Base-by-base conservation (phyloP, 352 stramenopile species). In the Phytophthora boehmeriae region DNA sequence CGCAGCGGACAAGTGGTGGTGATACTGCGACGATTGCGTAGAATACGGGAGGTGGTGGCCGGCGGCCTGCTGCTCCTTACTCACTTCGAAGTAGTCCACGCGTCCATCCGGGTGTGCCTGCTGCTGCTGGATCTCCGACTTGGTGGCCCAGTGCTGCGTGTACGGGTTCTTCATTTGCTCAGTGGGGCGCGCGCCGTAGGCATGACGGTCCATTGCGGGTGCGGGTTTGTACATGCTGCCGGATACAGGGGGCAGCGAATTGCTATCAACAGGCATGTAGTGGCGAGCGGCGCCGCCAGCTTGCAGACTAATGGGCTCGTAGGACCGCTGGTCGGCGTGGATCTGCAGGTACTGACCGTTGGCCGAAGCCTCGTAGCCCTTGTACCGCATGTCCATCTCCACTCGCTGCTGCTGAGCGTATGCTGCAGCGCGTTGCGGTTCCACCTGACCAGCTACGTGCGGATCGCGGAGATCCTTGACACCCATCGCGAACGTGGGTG, bases 331-430 rank as follows among this genome's bases (percentile, higher is more conserved):
- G 53, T 93, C 82, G 14, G 66, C 67, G 65, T 93, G 84, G 45
- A 92, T 83, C 53, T 83, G 79, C 46, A 93, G 57, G 54, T 90
- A 93, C 66, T 85, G 82, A n/a, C 68, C 73, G 17, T 66, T 63
- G 3, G 41, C 34, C 5, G 52, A 34, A 10, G 74, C 59, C 13
- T 91, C 81, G 65, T 92, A 92, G 19, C 55, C 59, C 75, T 92
- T 92, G 71, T 89, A 92, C 19, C 80, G 83, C 74, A 88, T 80
- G 53, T 92, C 83, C 76, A 92, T 76, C 20, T 90, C 80, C 5
- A 79, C 64, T 9, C 78, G 80, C 57, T 79, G 75, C 65, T 88
- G 85, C 48, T 78, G 71, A 27, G 75, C 69, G 14, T 78, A 74
- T 8, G 67, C 66, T 43, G 74, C 65, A 47, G 75, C 62, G 42